These are phyloP conservation scores for Mayamaea pseudoterrestris DNA, from an alignment of 108 stramenopile genomes.

Conservation along the genomic window DNA sequence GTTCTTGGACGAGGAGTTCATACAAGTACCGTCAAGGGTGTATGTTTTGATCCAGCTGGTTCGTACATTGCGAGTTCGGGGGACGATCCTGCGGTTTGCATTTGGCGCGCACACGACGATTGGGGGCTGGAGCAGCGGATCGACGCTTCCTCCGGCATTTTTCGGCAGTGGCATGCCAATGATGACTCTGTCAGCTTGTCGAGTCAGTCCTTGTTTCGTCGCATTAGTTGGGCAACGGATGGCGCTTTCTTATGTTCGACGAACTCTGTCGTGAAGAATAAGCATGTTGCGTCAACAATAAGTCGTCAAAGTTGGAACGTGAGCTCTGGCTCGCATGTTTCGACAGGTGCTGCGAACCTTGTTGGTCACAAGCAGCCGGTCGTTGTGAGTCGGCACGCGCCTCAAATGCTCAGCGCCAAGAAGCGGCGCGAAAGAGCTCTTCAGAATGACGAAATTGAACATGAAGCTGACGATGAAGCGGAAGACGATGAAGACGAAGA, in stretches of 20 bases:
- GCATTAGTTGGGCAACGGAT: slow-evolving; percentile 77
- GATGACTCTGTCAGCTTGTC: slow-evolving; percentile 46
- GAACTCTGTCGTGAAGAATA: slow-evolving; percentile 71
- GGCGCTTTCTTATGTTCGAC: slow-evolving; percentile 78
- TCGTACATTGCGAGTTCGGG: slow-evolving; percentile 70
- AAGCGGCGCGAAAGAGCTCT: not conserved
- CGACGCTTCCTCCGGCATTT: slow-evolving; percentile 58
- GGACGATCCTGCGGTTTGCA: slow-evolving; percentile 77
- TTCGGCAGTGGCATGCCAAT: slow-evolving; percentile 43
- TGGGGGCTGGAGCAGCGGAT: slow-evolving; percentile 76
- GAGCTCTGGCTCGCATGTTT: slow-evolving; percentile 22
- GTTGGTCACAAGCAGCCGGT: slow-evolving; percentile 88
- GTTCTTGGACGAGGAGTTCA: slow-evolving; percentile 53
- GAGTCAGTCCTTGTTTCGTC: slow-evolving; percentile 61
- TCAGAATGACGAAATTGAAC: slow-evolving; percentile 4
- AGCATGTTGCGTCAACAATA: slow-evolving; percentile 78
- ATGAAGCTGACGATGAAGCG: slow-evolving; percentile 11
- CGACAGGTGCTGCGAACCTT: slow-evolving; percentile 67
- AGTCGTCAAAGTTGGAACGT: slow-evolving; percentile 79
- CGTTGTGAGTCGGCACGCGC: slow-evolving; percentile 69
- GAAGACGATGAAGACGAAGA: slow-evolving; percentile 45
- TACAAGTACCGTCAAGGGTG: slow-evolving; percentile 79
- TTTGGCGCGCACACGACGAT: slow-evolving; percentile 82
- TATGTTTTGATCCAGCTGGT: slow-evolving; percentile 79
- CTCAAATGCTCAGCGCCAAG: slow-evolving; percentile 40